Evolutionary conservation across 208 protist genomes (phyloP).

Genomic region (Leishmania turanica): DNA sequence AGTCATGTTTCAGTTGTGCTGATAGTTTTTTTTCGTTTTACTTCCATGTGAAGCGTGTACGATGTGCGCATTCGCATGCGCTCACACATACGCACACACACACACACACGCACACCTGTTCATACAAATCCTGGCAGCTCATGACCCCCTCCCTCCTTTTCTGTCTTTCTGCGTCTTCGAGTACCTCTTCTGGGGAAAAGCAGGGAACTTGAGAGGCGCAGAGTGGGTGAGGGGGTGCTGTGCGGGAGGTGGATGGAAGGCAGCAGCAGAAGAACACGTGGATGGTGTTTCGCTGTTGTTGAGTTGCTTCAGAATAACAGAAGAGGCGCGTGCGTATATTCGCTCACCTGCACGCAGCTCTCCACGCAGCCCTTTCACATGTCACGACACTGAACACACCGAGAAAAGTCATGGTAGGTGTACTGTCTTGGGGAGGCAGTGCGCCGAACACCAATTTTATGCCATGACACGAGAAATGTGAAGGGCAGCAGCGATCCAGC

Average conservation of each 20-base stretch:
- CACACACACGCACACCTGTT: background rate
- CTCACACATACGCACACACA: background rate
- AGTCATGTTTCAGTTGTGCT: background rate
- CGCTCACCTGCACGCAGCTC: background rate
- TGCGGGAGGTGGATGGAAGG: background rate
- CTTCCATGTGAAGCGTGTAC: background rate
- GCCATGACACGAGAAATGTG: no score
- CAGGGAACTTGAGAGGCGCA: background rate
- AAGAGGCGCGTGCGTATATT: background rate
- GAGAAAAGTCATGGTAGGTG: background rate
- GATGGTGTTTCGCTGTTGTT: background rate
- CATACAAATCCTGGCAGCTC: background rate
- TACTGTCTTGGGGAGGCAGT: slow-evolving; percentile 10
- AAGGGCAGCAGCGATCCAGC: background rate
- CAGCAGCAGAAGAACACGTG: no score
- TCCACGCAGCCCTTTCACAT: background rate
- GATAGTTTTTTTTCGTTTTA: background rate
- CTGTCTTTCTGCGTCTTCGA: background rate
- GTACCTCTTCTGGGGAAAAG: slow-evolving; percentile 7
- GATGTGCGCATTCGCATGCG: background rate
- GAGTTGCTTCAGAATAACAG: background rate
- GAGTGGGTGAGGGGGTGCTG: background rate
- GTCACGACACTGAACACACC: background rate
- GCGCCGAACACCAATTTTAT: background rate
- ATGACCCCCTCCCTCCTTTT: background rate